Percentiles rank a stretch among this genome's conserved stretches.
Evolutionary conservation across 164 flowering plant genomes (phyloP).

Genomic region (Brasenia schreberi): DNA sequence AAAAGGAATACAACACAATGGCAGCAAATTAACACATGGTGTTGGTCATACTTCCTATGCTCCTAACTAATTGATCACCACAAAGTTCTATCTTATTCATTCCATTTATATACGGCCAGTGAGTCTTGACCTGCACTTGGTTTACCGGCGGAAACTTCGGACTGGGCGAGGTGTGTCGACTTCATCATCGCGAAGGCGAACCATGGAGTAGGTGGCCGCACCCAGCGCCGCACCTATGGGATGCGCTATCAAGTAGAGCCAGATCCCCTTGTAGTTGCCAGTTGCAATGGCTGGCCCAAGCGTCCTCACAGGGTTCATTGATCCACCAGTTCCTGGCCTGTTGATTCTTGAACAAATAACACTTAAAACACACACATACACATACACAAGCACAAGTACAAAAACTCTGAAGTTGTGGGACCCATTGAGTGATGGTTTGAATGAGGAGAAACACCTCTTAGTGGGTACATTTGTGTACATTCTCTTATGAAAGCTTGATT

Average conservation of each 20-base stretch:
- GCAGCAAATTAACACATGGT: neutral
- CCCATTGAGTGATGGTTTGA: no score
- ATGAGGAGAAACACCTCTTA: no score
- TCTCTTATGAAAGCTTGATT: no score
- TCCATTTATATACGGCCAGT: neutral
- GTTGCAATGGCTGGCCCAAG: slow-evolving; percentile 87
- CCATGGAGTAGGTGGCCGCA: slow-evolving; percentile 45
- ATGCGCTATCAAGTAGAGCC: slow-evolving; percentile 79
- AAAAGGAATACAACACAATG: neutral
- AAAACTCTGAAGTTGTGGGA: no score
- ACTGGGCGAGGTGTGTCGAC: slow-evolving; percentile 23
- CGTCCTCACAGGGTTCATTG: slow-evolving; percentile 84
- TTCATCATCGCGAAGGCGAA: slow-evolving; percentile 46
- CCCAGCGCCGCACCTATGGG: slow-evolving; percentile 62
- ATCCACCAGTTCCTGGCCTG: slow-evolving; percentile 77
- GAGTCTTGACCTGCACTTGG: neutral
- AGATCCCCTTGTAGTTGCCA: slow-evolving; percentile 47
- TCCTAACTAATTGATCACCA: neutral
- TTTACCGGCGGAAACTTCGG: slow-evolving; percentile 76
- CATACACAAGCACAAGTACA: neutral
- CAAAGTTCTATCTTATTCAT: no score
- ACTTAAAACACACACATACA: neutral
- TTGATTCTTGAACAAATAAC: neutral
- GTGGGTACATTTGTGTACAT: no score
- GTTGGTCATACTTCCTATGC: neutral